Evolutionary conservation across 192 early-diverging fungal genomes (phyloP), one percentile per base, ranked within the genome.

Genomic region (Gigaspora rosea): DNA sequence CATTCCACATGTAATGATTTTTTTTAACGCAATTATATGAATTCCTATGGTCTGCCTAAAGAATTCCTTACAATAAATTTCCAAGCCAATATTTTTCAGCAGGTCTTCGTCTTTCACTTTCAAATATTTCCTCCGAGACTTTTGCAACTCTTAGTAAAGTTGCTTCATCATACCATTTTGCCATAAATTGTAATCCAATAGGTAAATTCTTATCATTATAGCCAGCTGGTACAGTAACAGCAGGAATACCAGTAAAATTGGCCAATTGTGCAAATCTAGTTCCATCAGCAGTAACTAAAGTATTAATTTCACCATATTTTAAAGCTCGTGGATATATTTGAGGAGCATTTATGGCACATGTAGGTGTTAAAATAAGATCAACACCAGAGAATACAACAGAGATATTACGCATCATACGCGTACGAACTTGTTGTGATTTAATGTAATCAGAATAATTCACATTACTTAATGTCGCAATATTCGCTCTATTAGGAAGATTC

Each of bases 111-210:
- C 83, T 82, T n/a, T 77, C 32, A 35, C 80, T 51, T 50, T 71
- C 82, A n/a, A 85, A 78, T 0, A 86, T 71, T 46, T 80, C 72
- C 65, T 92, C 90, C 48, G 82, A 84, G 2, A 84, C 80, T 67
- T 82, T 85, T 5, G 89, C 92, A 54, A 92, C 78, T 20, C 90
- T 80, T 27, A 91, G 80, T 6, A 93, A 79, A 16, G 85, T 49
- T 54, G 82, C 88, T 78, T 93, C 92, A 71, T 92, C 82, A 83
- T 86, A 91, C 92, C 92, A 93, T 64, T 86, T 82, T 7, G 84
- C 82, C 82, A 89, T 88, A 67, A 93, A 88, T 70, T 93, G 92
- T 65, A 91, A 72, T 41, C 88, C 91, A 58, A 92, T 82, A 9
- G 92, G 92, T 13, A 92, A 71, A 8, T 85, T 86, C 18, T 81